Conservation (phyloP, 1,284 basidiomycete genomes). For the Austroboletus niveus region DNA sequence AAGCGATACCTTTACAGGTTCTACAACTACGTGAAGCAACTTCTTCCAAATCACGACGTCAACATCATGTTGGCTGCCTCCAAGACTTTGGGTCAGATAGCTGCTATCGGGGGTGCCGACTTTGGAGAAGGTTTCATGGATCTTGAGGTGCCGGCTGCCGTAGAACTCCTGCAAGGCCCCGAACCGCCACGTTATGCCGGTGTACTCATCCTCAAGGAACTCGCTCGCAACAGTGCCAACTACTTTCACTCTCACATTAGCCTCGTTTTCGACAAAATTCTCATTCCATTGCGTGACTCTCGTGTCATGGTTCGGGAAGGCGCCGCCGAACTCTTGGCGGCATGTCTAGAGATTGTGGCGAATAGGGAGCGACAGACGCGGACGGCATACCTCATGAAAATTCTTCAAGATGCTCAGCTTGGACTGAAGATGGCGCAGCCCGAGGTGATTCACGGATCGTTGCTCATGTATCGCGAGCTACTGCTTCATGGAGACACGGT, state of each 20-base stretch:
- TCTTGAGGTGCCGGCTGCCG: slow-evolving; percentile 78
- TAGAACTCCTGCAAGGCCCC: slow-evolving; percentile 74
- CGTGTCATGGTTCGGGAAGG: slow-evolving; percentile 86
- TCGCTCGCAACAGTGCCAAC: slow-evolving; percentile 81
- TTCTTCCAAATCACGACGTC: slow-evolving; percentile 80
- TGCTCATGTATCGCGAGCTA: slow-evolving; percentile 91
- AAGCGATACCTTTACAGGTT: slow-evolving; percentile 80
- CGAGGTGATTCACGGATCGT: slow-evolving; percentile 90
- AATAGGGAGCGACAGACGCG: slow-evolving; percentile 66
- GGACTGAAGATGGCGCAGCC: slow-evolving; percentile 81
- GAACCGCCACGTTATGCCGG: slow-evolving; percentile 81
- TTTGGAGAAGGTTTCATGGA: slow-evolving; percentile 89
- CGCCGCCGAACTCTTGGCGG: slow-evolving; percentile 86
- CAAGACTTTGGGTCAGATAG: slow-evolving; percentile 81
- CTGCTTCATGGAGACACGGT: slow-evolving; percentile 93
- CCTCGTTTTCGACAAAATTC: slow-evolving; percentile 88
- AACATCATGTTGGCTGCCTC: slow-evolving; percentile 89
- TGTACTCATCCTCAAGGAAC: slow-evolving; percentile 86
- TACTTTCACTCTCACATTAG: slow-evolving; percentile 87
- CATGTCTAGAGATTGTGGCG: slow-evolving; percentile 84
- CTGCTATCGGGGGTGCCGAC: slow-evolving; percentile 74
- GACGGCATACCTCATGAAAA: slow-evolving; percentile 71
- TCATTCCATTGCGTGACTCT: slow-evolving; percentile 83
- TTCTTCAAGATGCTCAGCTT: slow-evolving; percentile 86
- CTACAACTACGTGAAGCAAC: slow-evolving; percentile 88